Evolutionary conservation across 2,329 filamentous ascomycete genomes (phyloP), one percentile per base, ranked within the genome.

Genomic region (Pseudovirgaria hyperparasitica): DNA sequence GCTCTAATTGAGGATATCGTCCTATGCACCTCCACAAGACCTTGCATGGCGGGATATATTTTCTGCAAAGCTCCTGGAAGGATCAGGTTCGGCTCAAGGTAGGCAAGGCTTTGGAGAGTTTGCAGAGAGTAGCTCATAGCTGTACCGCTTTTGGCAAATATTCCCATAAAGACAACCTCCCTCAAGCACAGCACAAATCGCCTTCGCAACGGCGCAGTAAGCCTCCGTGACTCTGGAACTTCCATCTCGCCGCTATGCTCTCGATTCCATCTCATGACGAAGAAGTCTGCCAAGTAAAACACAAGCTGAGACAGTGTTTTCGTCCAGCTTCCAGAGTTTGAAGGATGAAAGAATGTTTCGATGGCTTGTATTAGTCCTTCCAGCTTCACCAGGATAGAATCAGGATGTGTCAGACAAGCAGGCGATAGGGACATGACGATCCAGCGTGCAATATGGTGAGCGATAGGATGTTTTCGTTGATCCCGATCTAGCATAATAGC

Each of bases 301-400:
- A 90, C 82, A 28, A 98, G 65, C 53, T 96, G 87, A 3, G 85
- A 79, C 22, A 98, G 62, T 38, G 87, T 80, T 43, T 75, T 84
- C 2, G 87, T 92, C 90, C 90, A 98, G 9, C 63, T 63, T 9
- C 90, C 90, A 27, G 87, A 82, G 52, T 98, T 98, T 3, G 90
- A 98, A 2, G 90, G 90, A 45, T 98, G 90, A 63, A 94, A 98
- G 55, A 98, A 98, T 1, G 90, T 98, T 53, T 98, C 90, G 24
- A 96, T 79, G 3, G 86, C 90, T 52, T 96, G 81, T 40, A 98
- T 80, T 27, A 98, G 64, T 1, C 82, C 87, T 52, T 98, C 87
- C 5, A 98, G 67, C 38, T 81, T 82, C 18, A 78, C 72, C 42
- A 98, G 57, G 22, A 92, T 72, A 1, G 86, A 96, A 29, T 77